Evolutionary conservation across 768 basidiomycete genomes (phyloP).

Genomic region (Obba rivulosa): DNA sequence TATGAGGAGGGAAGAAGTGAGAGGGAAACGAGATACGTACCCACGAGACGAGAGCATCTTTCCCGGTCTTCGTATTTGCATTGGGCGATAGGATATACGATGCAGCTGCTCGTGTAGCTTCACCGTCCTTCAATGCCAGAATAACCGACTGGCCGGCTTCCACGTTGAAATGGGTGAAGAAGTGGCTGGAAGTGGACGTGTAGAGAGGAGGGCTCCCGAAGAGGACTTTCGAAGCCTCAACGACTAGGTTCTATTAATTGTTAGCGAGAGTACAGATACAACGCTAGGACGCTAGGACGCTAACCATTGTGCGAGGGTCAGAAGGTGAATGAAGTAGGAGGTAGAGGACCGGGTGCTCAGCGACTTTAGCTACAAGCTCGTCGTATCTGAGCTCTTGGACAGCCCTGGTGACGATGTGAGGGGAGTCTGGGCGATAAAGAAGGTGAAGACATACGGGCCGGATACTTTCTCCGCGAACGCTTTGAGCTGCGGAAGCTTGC

Average conservation of each 20-base stretch:
- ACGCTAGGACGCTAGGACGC: conserved; percentile 6
- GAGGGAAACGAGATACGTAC: conserved; percentile 7
- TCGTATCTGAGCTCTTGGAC: conserved; percentile 34
- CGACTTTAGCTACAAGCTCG: conserved; percentile 38
- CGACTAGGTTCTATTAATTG: conserved; percentile 41
- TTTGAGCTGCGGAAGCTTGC: conserved; percentile 67
- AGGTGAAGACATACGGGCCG: conserved; percentile 50
- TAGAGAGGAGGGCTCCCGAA: conserved; percentile 46
- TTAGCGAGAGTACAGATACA: neutral
- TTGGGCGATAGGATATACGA: conserved; percentile 21
- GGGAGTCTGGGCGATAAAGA: neutral
- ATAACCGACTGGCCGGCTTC: conserved; percentile 36
- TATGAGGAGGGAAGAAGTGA: neutral
- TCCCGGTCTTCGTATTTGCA: neutral
- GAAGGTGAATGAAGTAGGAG: conserved; percentile 44
- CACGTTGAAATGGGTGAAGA: conserved; percentile 29
- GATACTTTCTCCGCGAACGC: conserved; percentile 73
- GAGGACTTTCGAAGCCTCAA: conserved; percentile 49
- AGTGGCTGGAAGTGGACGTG: conserved; percentile 28
- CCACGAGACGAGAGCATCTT: conserved; percentile 14
- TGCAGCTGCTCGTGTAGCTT: conserved; percentile 40
- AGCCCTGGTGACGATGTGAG: conserved; percentile 23
- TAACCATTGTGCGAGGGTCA: conserved; percentile 29
- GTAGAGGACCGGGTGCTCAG: conserved; percentile 50
- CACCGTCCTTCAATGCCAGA: conserved; percentile 61